Evolutionary conservation across 768 basidiomycete species (phyloP), one percentile per base, ranked within the genome.

Genomic region (Antrodiella citrinella): DNA sequence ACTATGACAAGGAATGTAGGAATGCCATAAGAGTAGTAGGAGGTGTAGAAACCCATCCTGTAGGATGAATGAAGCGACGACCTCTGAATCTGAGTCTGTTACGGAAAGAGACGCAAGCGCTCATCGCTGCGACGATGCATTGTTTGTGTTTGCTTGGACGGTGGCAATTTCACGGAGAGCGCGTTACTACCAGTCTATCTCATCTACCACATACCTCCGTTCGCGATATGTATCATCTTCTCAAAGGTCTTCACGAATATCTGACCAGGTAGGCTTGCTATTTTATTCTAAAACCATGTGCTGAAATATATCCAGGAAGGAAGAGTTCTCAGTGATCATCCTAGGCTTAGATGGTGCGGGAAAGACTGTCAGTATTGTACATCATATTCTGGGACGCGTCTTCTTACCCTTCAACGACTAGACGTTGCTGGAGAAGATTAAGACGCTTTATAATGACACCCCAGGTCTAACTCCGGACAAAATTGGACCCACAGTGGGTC

Each of bases 401-500:
- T 26, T 13, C 23, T 26, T 10, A 39, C 47, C 42, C 35, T 47
- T 26, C 25, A n/a, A 15, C 23, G 39, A 47, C 0, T 22, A 93
- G 89, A 92, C 89, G 0, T 70, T 93, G 53, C 72, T 96, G 40
- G 94, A 97, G 72, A 87, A 84, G 65, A 93, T 97, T 51, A 98
- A 97, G 74, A 91, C 89, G 0, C 68, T 90, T 0, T 97, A 94
- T 63, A 95, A 84, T 62, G 81, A 87, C 35, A 80, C 77, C 0
- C 92, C 93, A 0, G 91, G 90, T 0, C 77, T 96, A n/a, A 73
- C 87, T 30, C 84, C 94, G 0, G 86, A 91, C 58, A 96, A 92
- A 69, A 97, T 99, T 58, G 91, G 78, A 0, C 96, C 96, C 1
- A 99, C 96, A 0, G 88, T 99, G 2, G 96, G 96, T 0, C 95